Percentiles rank a stretch among this genome's conserved stretches.
These are phyloP conservation scores for Musa balbisiana DNA, from an alignment of 202 grass and related monocot species.

Conservation along the genomic window DNA sequence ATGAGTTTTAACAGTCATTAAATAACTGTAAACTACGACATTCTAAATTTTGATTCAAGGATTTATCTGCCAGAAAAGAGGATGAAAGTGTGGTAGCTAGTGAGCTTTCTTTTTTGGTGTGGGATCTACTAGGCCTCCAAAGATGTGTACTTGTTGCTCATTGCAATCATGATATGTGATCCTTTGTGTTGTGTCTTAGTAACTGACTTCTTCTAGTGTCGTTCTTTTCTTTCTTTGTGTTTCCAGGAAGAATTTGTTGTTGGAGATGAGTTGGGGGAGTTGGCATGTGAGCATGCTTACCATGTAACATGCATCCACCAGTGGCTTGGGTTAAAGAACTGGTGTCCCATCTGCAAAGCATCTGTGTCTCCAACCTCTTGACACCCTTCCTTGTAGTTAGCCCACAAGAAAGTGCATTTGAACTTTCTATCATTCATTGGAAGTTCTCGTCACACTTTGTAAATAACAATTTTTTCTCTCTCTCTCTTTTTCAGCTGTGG, in stretches of 20 bases:
- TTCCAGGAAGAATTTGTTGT: conserved; percentile 13
- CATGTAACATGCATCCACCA: conserved; percentile 13
- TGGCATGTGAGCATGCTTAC: conserved; percentile 18
- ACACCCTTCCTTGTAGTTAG: neutral
- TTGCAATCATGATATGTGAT: no score
- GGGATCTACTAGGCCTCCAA: neutral
- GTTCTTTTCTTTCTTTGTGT: no score
- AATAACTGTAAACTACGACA: no score
- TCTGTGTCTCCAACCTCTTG: conserved; percentile 3
- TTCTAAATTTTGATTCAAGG: no score
- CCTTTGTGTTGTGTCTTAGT: no score
- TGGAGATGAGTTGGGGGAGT: neutral
- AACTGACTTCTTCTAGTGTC: neutral
- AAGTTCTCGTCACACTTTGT: neutral
- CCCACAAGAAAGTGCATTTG: neutral
- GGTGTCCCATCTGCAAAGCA: conserved; percentile 18
- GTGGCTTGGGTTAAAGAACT: conserved; percentile 22
- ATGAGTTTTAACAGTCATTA: no score
- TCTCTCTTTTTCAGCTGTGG: neutral
- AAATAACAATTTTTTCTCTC: neutral
- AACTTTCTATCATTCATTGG: neutral
- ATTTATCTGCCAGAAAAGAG: no score
- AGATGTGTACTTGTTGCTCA: no score
- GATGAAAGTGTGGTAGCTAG: no score
- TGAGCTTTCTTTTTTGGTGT: no score